These are phyloP conservation scores for Colletotrichum sublineola DNA, from an alignment of 2,329 filamentous ascomycete genomes.

Conservation along the genomic window DNA sequence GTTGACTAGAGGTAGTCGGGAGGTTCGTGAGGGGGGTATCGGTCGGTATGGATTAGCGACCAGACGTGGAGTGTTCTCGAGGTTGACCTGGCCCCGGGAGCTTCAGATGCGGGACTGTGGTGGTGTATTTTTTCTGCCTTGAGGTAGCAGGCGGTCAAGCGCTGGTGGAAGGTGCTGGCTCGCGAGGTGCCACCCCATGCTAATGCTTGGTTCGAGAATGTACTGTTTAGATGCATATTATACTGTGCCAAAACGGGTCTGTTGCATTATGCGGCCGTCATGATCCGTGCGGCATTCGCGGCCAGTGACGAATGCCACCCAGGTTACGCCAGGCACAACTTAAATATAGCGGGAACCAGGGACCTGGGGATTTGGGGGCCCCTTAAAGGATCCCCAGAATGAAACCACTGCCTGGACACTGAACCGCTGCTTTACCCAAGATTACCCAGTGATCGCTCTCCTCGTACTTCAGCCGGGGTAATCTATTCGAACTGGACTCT, in stretches of 20 bases:
- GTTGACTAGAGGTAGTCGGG: constrained; percentile 44
- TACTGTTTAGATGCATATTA: constrained; percentile 1
- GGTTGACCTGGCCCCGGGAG: constrained; percentile 38
- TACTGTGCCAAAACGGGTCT: neutral
- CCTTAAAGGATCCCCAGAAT: constrained; percentile 19
- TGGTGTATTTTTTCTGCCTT: constrained; percentile 43
- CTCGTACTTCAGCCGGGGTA: neutral
- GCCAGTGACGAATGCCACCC: constrained; percentile 8
- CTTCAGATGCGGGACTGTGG: constrained; percentile 42
- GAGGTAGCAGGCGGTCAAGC: constrained; percentile 40
- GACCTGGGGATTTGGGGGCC: constrained; percentile 17
- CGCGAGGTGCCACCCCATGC: constrained; percentile 8
- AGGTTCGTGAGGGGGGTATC: constrained; percentile 38
- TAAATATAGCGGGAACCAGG: constrained; percentile 16
- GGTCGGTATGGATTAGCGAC: constrained; percentile 41
- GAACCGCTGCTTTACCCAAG: constrained; percentile 32
- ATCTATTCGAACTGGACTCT: neutral
- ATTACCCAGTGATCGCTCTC: neutral
- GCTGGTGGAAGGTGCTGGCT: constrained; percentile 41
- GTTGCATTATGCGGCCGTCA: neutral
- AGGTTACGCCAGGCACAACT: neutral
- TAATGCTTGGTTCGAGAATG: neutral
- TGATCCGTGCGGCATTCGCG: constrained; percentile 23
- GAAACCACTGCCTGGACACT: constrained; percentile 19
- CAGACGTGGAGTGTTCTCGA: constrained; percentile 42